A percentile compares a stretch with the other conserved stretches of the same genome.
These are phyloP conservation scores for Leccinum subgranulosum DNA, from an alignment of 768 basidiomycete species.

Conservation along the genomic window DNA sequence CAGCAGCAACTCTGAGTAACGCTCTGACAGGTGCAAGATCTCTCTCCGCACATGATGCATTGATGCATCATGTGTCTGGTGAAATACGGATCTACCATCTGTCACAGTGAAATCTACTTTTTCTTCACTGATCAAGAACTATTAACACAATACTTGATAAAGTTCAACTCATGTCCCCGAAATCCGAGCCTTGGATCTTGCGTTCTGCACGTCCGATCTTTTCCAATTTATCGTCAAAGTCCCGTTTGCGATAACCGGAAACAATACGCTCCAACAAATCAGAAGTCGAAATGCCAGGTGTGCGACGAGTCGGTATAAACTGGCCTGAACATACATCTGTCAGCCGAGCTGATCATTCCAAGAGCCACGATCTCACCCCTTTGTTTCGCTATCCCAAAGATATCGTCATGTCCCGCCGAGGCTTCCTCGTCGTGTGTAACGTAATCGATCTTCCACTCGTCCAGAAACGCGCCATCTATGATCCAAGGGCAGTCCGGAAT, in stretches of 20 bases:
- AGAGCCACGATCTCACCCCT: constrained; percentile 52
- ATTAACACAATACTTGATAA: neutral
- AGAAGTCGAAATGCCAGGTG: constrained; percentile 92
- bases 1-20: too few relatives aligned
- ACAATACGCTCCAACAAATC: constrained; percentile 92
- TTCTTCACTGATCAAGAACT: neutral
- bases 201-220: constrained; percentile 83
- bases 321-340: constrained; percentile 53
- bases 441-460: constrained; percentile 89
- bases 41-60: neutral
- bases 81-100: constrained; percentile 5
- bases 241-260: constrained; percentile 74
- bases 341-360: neutral
- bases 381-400: constrained; percentile 77
- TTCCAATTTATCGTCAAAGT: constrained; percentile 85
- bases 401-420: constrained; percentile 76
- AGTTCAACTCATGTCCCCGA: constrained; percentile 14
- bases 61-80: too few relatives aligned
- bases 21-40: too few relatives aligned
- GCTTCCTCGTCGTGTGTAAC: constrained; percentile 92
- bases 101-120: neutral
- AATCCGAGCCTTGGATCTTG: constrained; percentile 49
- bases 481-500: constrained; percentile 91
- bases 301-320: constrained; percentile 93
- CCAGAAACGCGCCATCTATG: constrained; percentile 75